phyloP scores from a whole-genome alignment of 345 rosid species.

The Gossypium ekmanianum region DNA sequence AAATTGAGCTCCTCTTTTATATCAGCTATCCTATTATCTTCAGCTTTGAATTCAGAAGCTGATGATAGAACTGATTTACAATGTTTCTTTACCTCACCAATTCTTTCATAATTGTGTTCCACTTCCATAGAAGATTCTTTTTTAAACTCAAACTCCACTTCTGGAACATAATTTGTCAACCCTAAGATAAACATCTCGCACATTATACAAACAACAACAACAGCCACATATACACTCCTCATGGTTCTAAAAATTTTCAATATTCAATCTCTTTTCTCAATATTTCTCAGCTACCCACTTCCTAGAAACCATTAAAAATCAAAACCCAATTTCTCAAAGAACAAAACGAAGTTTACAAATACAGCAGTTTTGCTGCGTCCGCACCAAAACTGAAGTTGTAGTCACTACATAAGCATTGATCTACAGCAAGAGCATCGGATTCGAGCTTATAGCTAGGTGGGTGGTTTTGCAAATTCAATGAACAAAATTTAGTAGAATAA shows the following conservation, averaged over 20 bases:
- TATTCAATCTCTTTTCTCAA: conserved; percentile 12
- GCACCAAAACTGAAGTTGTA: neutral
- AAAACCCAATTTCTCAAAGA: conserved; percentile 1
- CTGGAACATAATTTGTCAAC: conserved; percentile 11
- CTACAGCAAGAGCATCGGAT: neutral
- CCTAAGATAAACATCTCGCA: conserved; percentile 28
- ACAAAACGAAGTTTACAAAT: conserved; percentile 8
- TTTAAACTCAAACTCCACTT: conserved; percentile 15
- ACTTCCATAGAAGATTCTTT: conserved; percentile 25
- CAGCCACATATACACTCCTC: conserved; percentile 20
- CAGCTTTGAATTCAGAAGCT: conserved; percentile 50
- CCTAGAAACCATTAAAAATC: conserved; percentile 19
- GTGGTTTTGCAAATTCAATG: neutral
- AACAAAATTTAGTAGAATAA: neutral
- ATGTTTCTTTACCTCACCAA: conserved; percentile 52
- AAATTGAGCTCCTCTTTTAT: conserved; percentile 48
- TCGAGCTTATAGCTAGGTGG: neutral
- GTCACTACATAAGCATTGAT: neutral
- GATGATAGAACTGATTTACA: conserved; percentile 58
- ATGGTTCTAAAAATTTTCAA: conserved; percentile 24
- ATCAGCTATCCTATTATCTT: conserved; percentile 29
- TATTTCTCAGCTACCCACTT: conserved; percentile 18
- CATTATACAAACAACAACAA: conserved; percentile 25
- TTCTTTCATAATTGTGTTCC: conserved; percentile 48
- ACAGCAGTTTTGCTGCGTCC: conserved; percentile 3